Conservation (phyloP, 2,329 filamentous ascomycete genomes). For the Claviceps humidiphila region DNA sequence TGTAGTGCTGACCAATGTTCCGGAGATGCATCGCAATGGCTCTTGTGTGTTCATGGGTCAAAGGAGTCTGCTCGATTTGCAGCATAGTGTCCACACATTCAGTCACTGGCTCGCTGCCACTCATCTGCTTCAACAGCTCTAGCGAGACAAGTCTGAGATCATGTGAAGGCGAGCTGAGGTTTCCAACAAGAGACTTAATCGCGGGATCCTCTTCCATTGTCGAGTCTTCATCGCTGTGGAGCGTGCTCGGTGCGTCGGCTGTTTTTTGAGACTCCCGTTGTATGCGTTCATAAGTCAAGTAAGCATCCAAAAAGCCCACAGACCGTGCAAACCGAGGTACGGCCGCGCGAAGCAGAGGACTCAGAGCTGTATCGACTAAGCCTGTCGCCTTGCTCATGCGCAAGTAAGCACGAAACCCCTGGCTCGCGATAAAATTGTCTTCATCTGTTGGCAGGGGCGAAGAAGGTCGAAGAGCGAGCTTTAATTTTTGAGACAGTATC, state of each 20-base stretch:
- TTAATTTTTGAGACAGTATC: slow-evolving; percentile 51
- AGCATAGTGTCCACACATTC: slow-evolving; percentile 43
- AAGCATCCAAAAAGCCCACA: slow-evolving; percentile 51
- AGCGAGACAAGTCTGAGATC: slow-evolving; percentile 61
- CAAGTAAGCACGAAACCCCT: slow-evolving; percentile 61
- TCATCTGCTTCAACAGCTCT: slow-evolving; percentile 53
- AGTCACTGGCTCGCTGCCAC: slow-evolving; percentile 10
- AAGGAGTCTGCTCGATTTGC: slow-evolving; percentile 64
- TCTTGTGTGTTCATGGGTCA: slow-evolving; percentile 64
- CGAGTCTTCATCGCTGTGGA: slow-evolving; percentile 28
- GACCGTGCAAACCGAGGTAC: slow-evolving; percentile 53
- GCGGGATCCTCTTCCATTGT: slow-evolving; percentile 44
- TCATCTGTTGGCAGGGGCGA: slow-evolving; percentile 46
- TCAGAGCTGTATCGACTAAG: slow-evolving; percentile 46
- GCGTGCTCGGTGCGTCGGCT: slow-evolving; percentile 12
- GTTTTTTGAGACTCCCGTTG: slow-evolving; percentile 8
- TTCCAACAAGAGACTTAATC: slow-evolving; percentile 52
- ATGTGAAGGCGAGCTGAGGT: slow-evolving; percentile 64
- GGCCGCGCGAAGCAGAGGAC: slow-evolving; percentile 50
- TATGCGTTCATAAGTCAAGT: slow-evolving; percentile 40
- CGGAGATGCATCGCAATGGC: slow-evolving; percentile 76
- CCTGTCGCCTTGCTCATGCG: slow-evolving; percentile 48
- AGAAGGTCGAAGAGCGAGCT: slow-evolving; percentile 49
- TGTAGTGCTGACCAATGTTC: slow-evolving; percentile 56
- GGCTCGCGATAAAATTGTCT: slow-evolving; percentile 60